phyloP scores from a whole-genome alignment of 768 basidiomycete genomes.

The Arthromyces matolae region DNA sequence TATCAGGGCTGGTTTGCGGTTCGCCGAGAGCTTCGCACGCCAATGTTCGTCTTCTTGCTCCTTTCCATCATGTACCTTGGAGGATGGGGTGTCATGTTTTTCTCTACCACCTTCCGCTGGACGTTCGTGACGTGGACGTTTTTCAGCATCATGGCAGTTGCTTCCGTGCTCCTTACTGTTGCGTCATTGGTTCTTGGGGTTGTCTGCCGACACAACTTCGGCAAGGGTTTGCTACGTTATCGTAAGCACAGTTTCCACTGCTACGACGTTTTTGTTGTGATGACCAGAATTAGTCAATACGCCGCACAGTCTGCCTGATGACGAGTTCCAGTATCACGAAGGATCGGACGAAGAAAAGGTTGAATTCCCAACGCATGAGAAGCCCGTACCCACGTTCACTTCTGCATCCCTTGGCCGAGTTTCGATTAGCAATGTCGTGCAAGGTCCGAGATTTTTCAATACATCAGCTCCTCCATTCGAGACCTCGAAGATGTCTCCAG shows the following conservation, averaged over 20 bases:
- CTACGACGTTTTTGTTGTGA: too few relatives aligned
- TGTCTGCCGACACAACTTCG: conserved; percentile 71
- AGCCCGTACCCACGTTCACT: conserved; percentile 54
- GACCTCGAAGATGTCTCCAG: conserved; percentile 19
- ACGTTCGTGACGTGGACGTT: conserved; percentile 71
- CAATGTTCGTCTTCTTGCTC: conserved; percentile 61
- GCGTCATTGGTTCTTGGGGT: conserved; percentile 58
- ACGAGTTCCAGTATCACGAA: conserved; percentile 27
- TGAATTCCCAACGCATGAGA: conserved; percentile 53
- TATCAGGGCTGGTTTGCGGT: conserved; percentile 72
- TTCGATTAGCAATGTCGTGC: conserved; percentile 34
- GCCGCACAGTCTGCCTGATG: conserved; percentile 44
- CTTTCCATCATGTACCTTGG: conserved; percentile 58
- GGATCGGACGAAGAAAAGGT: conserved; percentile 54
- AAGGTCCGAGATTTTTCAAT: conserved; percentile 49
- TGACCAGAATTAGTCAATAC: conserved; percentile 42
- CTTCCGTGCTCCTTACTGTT: conserved; percentile 56
- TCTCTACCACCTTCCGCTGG: conserved; percentile 70
- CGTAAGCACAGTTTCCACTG: conserved; percentile 40
- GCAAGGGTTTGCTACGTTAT: conserved; percentile 65
- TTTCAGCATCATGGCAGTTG: conserved; percentile 59
- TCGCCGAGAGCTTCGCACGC: conserved; percentile 57
- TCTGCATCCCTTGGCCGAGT: conserved; percentile 33
- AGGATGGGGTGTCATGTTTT: conserved; percentile 73
- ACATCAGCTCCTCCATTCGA: conserved; percentile 39